A percentile compares a stretch with the other conserved stretches of the same genome.
Evolutionary conservation across 2,329 filamentous ascomycete species (phyloP).

Genomic region (Aspergillus pseudoglaucus): DNA sequence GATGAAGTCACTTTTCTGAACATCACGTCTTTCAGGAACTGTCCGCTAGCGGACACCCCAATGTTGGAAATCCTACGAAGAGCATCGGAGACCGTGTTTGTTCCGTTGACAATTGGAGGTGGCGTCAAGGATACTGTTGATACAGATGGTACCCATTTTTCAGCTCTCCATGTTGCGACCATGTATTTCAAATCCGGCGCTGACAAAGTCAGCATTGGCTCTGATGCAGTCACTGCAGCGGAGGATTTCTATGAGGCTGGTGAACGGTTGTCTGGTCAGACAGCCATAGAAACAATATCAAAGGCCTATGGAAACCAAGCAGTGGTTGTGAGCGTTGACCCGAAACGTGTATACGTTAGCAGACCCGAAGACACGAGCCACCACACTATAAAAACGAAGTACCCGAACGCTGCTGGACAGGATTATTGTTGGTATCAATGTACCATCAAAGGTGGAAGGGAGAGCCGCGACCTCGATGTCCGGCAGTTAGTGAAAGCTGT

Average conservation of each 20-base stretch:
- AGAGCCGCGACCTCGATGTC: slow-evolving; percentile 90
- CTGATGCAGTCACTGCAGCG: slow-evolving; percentile 85
- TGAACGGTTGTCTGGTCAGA: slow-evolving; percentile 65
- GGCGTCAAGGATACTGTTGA: slow-evolving; percentile 92
- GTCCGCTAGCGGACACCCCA: slow-evolving; percentile 80
- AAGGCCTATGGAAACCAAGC: slow-evolving; percentile 92
- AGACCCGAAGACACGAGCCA: slow-evolving; percentile 63
- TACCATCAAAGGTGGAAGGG: slow-evolving; percentile 90
- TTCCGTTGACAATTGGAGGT: slow-evolving; percentile 89
- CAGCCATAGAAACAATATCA: slow-evolving; percentile 93
- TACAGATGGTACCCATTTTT: slow-evolving; percentile 76
- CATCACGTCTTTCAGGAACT: slow-evolving; percentile 96
- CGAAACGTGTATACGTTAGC: slow-evolving; percentile 78
- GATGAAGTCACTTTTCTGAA: slow-evolving; percentile 98
- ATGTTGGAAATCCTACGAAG: slow-evolving; percentile 91
- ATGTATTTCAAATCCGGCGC: slow-evolving; percentile 97
- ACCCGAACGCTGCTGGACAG: slow-evolving; percentile 69
- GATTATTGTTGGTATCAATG: slow-evolving; percentile 92
- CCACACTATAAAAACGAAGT: slow-evolving; percentile 66
- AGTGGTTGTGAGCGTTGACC: slow-evolving; percentile 92
- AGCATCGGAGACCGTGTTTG: slow-evolving; percentile 87
- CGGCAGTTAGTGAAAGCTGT: slow-evolving; percentile 81
- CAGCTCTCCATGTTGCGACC: slow-evolving; percentile 84
- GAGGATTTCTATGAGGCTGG: slow-evolving; percentile 78
- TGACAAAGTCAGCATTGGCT: slow-evolving; percentile 96